Evolutionary conservation across 129 eudicot species (phyloP).

Genomic region (Lonicera japonica): DNA sequence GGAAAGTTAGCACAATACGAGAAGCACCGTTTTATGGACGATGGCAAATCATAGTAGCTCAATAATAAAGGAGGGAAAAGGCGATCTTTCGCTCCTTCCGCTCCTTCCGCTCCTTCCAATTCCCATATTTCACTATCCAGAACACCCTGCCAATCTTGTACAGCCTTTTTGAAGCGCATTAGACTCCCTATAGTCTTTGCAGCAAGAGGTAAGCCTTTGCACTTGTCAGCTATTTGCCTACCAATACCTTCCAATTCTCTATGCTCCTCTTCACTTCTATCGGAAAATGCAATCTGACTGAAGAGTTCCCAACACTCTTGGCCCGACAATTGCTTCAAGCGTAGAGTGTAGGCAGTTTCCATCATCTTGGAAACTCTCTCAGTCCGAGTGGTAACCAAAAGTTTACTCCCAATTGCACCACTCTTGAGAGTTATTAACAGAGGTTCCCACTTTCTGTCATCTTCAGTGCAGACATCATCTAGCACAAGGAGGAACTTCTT

Average conservation of each 20-base stretch:
- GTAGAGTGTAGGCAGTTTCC: slow-evolving; percentile 18
- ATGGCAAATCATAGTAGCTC: slow-evolving; percentile 44
- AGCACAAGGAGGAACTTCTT: slow-evolving; percentile 47
- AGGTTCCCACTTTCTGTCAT: slow-evolving; percentile 35
- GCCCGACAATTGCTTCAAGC: slow-evolving; percentile 21
- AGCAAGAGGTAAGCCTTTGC: slow-evolving; percentile 56
- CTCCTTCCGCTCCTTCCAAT: slow-evolving; percentile 21
- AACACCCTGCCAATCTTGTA: slow-evolving; percentile 31
- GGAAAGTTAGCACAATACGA: slow-evolving; percentile 47
- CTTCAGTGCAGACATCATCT: slow-evolving; percentile 59
- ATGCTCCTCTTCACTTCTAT: slow-evolving; percentile 6
- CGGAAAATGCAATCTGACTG: slow-evolving; percentile 29
- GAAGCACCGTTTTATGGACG: slow-evolving; percentile 34
- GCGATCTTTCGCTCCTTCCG: slow-evolving; percentile 18
- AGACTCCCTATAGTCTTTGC: slow-evolving; percentile 34
- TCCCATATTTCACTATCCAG: slow-evolving; percentile 35
- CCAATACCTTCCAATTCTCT: slow-evolving; percentile 26
- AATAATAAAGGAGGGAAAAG: slow-evolving; percentile 38
- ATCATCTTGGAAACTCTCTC: slow-evolving; percentile 32
- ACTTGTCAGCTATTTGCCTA: slow-evolving; percentile 32
- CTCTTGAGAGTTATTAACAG: slow-evolving; percentile 26
- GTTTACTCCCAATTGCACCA: slow-evolving; percentile 47
- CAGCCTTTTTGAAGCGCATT: slow-evolving; percentile 20
- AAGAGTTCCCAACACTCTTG: slow-evolving; percentile 41
- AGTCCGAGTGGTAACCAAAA: slow-evolving; percentile 54